A percentile compares a stretch with the other conserved stretches of the same genome.
Evolutionary conservation across 345 rosid species (phyloP).

Genomic region (Eucalyptus melliodora): DNA sequence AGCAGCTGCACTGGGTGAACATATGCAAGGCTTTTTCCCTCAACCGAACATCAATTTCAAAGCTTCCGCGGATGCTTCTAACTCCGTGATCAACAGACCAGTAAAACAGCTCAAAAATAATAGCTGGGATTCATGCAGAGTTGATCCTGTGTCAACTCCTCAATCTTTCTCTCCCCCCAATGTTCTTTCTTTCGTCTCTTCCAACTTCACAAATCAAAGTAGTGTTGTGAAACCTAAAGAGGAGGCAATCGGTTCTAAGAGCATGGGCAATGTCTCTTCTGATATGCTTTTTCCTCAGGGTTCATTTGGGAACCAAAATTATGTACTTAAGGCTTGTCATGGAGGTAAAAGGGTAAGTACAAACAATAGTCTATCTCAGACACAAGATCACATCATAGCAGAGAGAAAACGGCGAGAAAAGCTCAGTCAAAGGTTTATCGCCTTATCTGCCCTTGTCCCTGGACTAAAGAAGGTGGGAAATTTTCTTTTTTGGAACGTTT

Average conservation of each 20-base stretch:
- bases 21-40: constrained; percentile 6
- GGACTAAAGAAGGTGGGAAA: constrained; percentile 50
- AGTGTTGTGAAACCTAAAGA: constrained; percentile 29
- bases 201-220: constrained; percentile 11
- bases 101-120: constrained; percentile 27
- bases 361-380: constrained; percentile 16
- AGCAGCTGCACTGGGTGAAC: constrained; percentile 32
- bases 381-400: constrained; percentile 54
- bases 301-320: constrained; percentile 17
- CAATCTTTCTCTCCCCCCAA: constrained; percentile 11
- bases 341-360: constrained; percentile 12
- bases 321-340: constrained; percentile 8
- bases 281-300: constrained; percentile 8
- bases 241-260: constrained; percentile 10
- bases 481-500: background rate
- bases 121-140: constrained; percentile 8
- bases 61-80: background rate
- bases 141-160: background rate
- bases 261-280: background rate
- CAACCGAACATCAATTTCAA: constrained; percentile 1
- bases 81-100: constrained; percentile 6
- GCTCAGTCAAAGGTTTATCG: constrained; percentile 58
- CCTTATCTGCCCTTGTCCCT: constrained; percentile 54
- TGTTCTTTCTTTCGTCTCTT: constrained; percentile 9
- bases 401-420: constrained; percentile 60